Percentiles rank a stretch among this genome's conserved stretches.
phyloP scores from a whole-genome alignment of 2,329 filamentous ascomycete species.

The Zymoseptoria crescenta region DNA sequence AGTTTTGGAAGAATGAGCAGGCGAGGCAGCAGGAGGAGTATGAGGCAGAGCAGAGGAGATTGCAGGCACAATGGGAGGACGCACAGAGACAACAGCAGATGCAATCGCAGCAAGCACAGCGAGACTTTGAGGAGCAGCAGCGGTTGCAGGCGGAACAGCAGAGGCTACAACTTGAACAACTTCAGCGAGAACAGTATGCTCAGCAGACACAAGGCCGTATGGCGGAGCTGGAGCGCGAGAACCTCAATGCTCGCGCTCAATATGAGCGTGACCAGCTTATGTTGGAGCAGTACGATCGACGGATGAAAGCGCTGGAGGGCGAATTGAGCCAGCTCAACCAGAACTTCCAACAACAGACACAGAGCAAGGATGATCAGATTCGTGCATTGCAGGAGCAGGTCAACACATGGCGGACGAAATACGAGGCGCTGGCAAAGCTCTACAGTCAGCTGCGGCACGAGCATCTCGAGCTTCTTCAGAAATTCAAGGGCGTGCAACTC shows the following conservation, averaged over 20 bases:
- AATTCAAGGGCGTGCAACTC: constrained; percentile 91
- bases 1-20: constrained; percentile 95
- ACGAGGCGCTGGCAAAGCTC: constrained; percentile 90
- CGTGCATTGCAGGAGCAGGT: constrained; percentile 89
- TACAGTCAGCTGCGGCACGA: constrained; percentile 95
- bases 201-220: constrained; percentile 94
- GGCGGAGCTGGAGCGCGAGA: constrained; percentile 90
- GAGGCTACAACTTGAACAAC: constrained; percentile 78
- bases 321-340: constrained; percentile 75
- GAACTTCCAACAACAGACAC: constrained; percentile 76
- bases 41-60: constrained; percentile 81
- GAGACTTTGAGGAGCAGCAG: constrained; percentile 96
- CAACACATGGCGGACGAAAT: constrained; percentile 95
- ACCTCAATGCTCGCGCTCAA: constrained; percentile 85
- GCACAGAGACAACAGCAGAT: constrained; percentile 75
- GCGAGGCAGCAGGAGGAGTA: constrained; percentile 89
- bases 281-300: constrained; percentile 89
- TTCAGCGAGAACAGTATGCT: constrained; percentile 79
- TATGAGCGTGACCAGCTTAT: constrained; percentile 97
- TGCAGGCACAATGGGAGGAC: constrained; percentile 80
- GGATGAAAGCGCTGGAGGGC: constrained; percentile 84
- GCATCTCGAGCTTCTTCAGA: constrained; percentile 88
- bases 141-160: constrained; percentile 81
- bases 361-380: constrained; percentile 92
- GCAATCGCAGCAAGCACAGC: constrained; percentile 74